These are phyloP conservation scores for Linum tenue DNA, from an alignment of 345 rosid genomes.

Conservation along the genomic window DNA sequence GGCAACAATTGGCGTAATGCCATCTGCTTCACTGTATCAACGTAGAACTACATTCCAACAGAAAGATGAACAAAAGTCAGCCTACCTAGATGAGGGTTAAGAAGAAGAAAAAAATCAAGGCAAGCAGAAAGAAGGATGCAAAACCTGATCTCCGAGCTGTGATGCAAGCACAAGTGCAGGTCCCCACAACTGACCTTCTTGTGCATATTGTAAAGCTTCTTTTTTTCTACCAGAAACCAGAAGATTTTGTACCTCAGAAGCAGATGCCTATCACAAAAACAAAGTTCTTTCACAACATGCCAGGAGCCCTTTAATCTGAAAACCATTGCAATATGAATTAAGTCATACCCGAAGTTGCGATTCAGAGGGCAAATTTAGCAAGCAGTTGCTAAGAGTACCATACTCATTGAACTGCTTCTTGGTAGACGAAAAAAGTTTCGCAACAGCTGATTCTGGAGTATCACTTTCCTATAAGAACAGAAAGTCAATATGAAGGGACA, in stretches of 20 bases:
- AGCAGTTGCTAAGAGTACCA: constrained; percentile 52
- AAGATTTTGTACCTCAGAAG: constrained; percentile 83
- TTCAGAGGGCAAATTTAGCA: constrained; percentile 79
- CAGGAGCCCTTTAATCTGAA: not conserved
- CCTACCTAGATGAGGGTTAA: not conserved
- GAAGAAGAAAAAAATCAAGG: not conserved
- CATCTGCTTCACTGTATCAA: constrained; percentile 92
- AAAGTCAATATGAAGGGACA: constrained; percentile 8
- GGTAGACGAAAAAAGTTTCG: constrained; percentile 79
- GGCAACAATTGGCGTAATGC: constrained; percentile 82
- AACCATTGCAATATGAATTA: constrained; percentile 4
- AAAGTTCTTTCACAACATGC: constrained; percentile 13
- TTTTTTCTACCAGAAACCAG: constrained; percentile 86
- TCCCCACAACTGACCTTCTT: constrained; percentile 97
- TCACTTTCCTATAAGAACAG: constrained; percentile 50
- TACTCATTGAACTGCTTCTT: constrained; percentile 42
- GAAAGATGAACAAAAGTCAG: not conserved
- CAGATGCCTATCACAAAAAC: constrained; percentile 57
- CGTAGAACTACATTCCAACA: constrained; percentile 61
- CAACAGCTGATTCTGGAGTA: constrained; percentile 89
- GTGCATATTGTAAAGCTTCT: constrained; percentile 78
- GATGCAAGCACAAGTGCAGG: constrained; percentile 95
- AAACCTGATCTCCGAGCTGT: constrained; percentile 93
- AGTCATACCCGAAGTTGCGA: constrained; percentile 67
- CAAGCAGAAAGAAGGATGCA: not conserved